A percentile compares a stretch with the other conserved stretches of the same genome.
Evolutionary conservation across 2,329 filamentous ascomycete genomes (phyloP).

Genomic region (Botrytis deweyae): DNA sequence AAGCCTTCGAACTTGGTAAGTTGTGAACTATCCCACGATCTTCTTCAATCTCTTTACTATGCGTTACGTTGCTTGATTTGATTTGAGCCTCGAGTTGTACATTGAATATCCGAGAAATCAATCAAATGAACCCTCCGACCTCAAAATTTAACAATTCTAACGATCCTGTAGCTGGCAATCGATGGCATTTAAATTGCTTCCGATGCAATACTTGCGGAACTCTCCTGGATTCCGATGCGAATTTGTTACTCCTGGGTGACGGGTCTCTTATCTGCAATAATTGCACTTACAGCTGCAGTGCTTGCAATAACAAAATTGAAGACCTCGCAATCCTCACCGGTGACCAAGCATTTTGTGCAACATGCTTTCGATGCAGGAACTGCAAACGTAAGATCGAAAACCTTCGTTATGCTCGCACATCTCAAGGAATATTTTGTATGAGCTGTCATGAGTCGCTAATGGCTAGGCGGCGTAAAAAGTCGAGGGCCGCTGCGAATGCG

Average conservation of each 20-base stretch:
- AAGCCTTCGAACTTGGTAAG: constrained; percentile 94
- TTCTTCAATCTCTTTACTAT: constrained; percentile 1
- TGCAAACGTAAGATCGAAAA: constrained; percentile 99
- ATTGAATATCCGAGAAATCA: constrained; percentile 13
- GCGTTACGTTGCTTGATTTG: constrained; percentile 20
- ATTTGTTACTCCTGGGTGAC: constrained; percentile 93
- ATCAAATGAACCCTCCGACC: constrained; percentile 18
- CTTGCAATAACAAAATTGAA: constrained; percentile 96
- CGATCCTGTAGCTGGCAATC: constrained; percentile 70
- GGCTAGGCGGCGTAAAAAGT: constrained; percentile 85
- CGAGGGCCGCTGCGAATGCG: constrained; percentile 62
- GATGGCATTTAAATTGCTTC: constrained; percentile 99
- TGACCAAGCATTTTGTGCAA: constrained; percentile 96
- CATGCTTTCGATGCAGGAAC: constrained; percentile 95
- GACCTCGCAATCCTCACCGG: constrained; percentile 96
- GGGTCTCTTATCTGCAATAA: constrained; percentile 99
- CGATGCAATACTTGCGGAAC: constrained; percentile 94
- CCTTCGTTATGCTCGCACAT: constrained; percentile 92
- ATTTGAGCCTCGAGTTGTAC: constrained; percentile 22
- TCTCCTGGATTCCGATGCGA: constrained; percentile 95
- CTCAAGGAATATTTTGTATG: constrained; percentile 99
- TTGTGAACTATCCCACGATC: constrained; percentile 29
- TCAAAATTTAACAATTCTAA: constrained; percentile 30
- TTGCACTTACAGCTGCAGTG: constrained; percentile 98
- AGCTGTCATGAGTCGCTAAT: constrained; percentile 96